Evolutionary conservation across 768 basidiomycete species (phyloP), one percentile per base, ranked within the genome.

Genomic region (Lenzites betulinus): DNA sequence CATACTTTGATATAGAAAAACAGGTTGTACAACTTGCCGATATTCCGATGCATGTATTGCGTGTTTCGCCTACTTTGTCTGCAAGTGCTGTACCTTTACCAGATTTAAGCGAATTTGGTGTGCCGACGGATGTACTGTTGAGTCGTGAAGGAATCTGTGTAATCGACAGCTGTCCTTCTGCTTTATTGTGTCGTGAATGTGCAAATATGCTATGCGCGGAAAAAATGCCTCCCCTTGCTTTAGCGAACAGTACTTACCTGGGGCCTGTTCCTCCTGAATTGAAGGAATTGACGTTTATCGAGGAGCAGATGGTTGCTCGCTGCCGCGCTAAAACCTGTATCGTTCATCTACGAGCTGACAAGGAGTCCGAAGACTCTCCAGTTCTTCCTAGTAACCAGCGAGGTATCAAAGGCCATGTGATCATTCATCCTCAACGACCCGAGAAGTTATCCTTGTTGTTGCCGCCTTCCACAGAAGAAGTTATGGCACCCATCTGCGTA

Each of bases 381-480:
- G 41, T 42, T 15, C n/a, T 42, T 6, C 7, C 41, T 6, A 48
- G 28, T 13, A 52, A 16, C 15, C 77, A 81, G 54, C 51, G 73
- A 3, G 78, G 72, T 0, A 16, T 78, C 9, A 66, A 66, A 52
- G 80, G 80, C 0, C 73, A 80, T 63, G 66, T 77, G 7, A 76
- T 81, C 22, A 70, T 78, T 1, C 77, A 74, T 66, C 79, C 77
- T 3, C 78, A 80, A 54, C 43, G 64, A 7, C 72, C 75, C 2
- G 66, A 68, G 1, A 46, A 49, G 1, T 51, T 79, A 7, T 69
- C 70, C 0, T 30, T 35, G 0, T 12, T 76, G 0, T 58, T 81
- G 2, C 80, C 79, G 0, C 78, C 75, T 0, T 46, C 71, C 3
- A 42, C 79, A 1, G 69, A 73, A 12, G 77, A 78, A 0, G 69